phyloP scores from a whole-genome alignment of 164 flowering plant species.

The Houttuynia cordata region DNA sequence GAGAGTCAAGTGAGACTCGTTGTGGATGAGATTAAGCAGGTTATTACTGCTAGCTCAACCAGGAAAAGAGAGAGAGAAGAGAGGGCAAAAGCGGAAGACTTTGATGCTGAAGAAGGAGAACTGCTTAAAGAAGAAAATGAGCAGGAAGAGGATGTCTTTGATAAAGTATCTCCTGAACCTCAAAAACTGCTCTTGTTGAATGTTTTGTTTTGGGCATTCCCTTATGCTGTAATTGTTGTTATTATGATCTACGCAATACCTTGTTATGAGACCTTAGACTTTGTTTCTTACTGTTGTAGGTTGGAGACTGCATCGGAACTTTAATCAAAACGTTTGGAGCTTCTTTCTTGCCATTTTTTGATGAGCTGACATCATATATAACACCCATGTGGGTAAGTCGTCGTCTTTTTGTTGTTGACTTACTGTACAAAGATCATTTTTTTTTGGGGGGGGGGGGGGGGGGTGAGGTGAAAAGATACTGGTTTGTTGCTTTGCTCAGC shows the following conservation, averaged over 20 bases:
- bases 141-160: conserved; percentile 95
- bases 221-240: too few relatives aligned
- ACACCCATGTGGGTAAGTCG: conserved; percentile 96
- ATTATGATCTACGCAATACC: too few relatives aligned
- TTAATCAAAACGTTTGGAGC: conserved; percentile 87
- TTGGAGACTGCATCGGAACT: conserved; percentile 93
- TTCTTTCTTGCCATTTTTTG: conserved; percentile 90
- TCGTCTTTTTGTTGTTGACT: not conserved
- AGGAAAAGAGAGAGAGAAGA: conserved; percentile 81
- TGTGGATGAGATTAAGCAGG: conserved; percentile 85
- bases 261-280: not conserved
- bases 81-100: conserved; percentile 87
- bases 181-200: too few relatives aligned
- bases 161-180: conserved; percentile 30
- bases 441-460: too few relatives aligned
- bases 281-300: conserved; percentile 29
- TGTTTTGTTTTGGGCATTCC: too few relatives aligned
- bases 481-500: not conserved
- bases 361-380: conserved; percentile 69
- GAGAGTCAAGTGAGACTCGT: conserved; percentile 74
- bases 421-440: too few relatives aligned
- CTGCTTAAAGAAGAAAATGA: conserved; percentile 90
- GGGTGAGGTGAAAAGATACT: too few relatives aligned
- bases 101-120: conserved; percentile 94
- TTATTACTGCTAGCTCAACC: conserved; percentile 75